Evolutionary conservation across 139 green algal species (phyloP), one percentile per base, ranked within the genome.

Genomic region (Tetradesmus lagerheimii): DNA sequence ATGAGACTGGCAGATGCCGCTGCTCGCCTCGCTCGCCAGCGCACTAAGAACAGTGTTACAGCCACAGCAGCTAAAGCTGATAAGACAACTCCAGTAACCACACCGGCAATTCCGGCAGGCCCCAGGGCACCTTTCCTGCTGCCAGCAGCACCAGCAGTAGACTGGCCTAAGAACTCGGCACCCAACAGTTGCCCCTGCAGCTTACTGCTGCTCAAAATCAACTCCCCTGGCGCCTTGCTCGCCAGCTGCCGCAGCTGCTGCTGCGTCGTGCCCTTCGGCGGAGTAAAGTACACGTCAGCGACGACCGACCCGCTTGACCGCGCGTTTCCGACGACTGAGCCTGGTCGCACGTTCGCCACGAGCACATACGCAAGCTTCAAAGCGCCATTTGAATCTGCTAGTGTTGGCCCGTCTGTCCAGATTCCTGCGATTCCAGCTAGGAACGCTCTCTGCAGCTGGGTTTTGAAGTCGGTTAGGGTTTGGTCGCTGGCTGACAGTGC

Each of bases 201-300:
- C 45, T 29, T 75, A 39, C 31, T 50, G 34, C 50, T 77, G 43
- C n/a, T 86, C n/a, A 9, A 31, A 39, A 86, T 86, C 47, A 86
- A 8, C 34, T 86, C 47, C 4, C 43, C 31, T 50, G 80, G 50
- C 31, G 45, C n/a, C 31, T 62, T 23, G 43, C 23, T 25, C 5
- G 45, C 80, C 34, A 86, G 45, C 45, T 74, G 14, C 23, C 23
- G n/a, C 2, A 86, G 23, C 29, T 86, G 80, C n/a, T 31, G 14
- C 16, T 31, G 38, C 15, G n/a, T 86, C 11, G 45, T 86, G 45
- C 80, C 80, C 23, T 50, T 20, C 25, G 80, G 80, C 31, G 80
- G 80, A n/a, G 34, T 47, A 12, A 86, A 75, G 4, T 34, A 31
- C 31, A 86, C 80, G 41, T 86, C 80, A 15, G 47, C 80, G 2